Evolutionary conservation across 208 protist genomes (phyloP), one percentile per base, ranked within the genome.

Genomic region (Trypanosoma conorhini): DNA sequence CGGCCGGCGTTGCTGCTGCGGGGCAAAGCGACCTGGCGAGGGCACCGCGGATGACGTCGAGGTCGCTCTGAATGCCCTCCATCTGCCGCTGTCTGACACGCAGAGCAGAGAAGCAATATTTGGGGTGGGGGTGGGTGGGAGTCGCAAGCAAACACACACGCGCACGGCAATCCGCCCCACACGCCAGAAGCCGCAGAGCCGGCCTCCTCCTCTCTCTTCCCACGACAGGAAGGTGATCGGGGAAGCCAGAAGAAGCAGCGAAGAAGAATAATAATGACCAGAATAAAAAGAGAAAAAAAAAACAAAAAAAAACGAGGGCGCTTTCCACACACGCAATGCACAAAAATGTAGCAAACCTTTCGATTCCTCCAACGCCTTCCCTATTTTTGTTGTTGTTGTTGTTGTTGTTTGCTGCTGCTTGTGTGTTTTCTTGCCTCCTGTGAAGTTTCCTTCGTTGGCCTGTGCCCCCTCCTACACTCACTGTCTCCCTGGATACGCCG

Each of bases 201-300:
- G 33, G 2, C 7, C 33, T 7, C 33, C 33, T 2, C 33, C 33
- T 7, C 33, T 7, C n/a, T 26, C 67, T 22, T 28, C 26, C 1
- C 51, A 55, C 62, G 24, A 61, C 40, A 73, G 13, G 62, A 42
- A 52, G 40, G 40, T 21, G 66, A 3, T 77, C n/a, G 59, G 17
- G 42, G n/a, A 65, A 77, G 51, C 51, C 44, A 70, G 73, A 72
- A 69, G 67, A 76, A 80, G 59, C 60, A 74, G 64, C 30, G 74
- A 76, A 56, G 1, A 63, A 57, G 4, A 69, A 60, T 12, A 42
- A 60, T 50, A 22, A 48, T 21, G 60, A 12, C 9, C 59, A 64
- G 31, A 31, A 5, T 35, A 28, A 61, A 60, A 69, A 69, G 10
- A 69, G 61, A 69, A 50, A 28, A 15, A 67, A 60, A 33, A 51